Base-by-base conservation (phyloP, 768 basidiomycete species). In the Suillus decipiens region DNA sequence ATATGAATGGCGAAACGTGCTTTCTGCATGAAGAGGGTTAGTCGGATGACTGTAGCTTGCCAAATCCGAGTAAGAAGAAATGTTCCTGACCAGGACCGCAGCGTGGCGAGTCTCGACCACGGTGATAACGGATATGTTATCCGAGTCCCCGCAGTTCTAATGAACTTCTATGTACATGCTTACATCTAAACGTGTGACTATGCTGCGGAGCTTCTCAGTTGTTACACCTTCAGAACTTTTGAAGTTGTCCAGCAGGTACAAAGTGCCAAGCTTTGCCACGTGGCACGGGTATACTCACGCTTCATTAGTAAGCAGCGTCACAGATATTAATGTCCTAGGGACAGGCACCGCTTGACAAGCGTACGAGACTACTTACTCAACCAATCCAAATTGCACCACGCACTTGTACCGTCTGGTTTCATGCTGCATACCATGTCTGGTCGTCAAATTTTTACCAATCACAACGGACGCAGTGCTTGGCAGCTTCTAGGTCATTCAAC, bases 81-180 rank as follows among this genome's bases (percentile, higher is more conserved):
- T 41, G 56, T 41, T 41, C 56, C 56, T 41, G 56, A 19, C 24
- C 24, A 41, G 56, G 41, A 31, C 56, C 56, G 17, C 56, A 28
- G 51, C 19, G 5, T 12, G 2, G 14, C 8, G 24, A 31, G 48
- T 17, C 28, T 28, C 24, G 14, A 28, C 28, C 50, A 17, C 50
- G 51, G 51, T 53, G 33, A 53, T 53, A 53, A 11, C 51, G 31
- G 51, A 33, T 10, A 33, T 53, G 11, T 3, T n/a, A 5, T 9
- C 19, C 51, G 50, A 33, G 28, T 12, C 17, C 31, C 5, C 31
- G 51, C 33, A 53, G 48, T 50, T 17, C 28, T 10, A 24, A 47
- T 45, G 43, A 45, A 45, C 43, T 45, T 45, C n/a, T 45, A 22
- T 15, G n/a, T 12, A 14, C 45, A 39, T 39, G 37, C 12, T 5